phyloP scores from a whole-genome alignment of 345 rosid species.

The Brassica incana region DNA sequence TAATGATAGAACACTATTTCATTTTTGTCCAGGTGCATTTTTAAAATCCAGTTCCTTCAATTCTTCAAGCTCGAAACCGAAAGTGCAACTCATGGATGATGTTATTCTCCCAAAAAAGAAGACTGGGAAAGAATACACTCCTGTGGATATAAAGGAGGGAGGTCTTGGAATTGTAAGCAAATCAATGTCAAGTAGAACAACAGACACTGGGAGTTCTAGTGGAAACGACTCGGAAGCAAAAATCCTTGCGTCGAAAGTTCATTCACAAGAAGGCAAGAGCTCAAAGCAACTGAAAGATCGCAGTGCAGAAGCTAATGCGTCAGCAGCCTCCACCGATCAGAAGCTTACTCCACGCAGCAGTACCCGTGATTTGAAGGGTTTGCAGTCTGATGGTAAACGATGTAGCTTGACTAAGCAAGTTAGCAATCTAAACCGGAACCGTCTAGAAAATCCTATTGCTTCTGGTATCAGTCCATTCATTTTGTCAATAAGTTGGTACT shows the following conservation, averaged over 20 bases:
- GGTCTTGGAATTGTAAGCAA: slow-evolving; percentile 56
- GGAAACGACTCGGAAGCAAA: slow-evolving; percentile 60
- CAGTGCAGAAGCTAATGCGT: slow-evolving; percentile 44
- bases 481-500: slow-evolving; percentile 10
- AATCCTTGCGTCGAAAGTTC: slow-evolving; percentile 51
- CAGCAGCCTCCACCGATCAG: slow-evolving; percentile 54
- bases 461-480: slow-evolving; percentile 56
- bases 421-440: slow-evolving; percentile 51
- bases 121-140: slow-evolving; percentile 45
- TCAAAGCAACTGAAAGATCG: slow-evolving; percentile 60
- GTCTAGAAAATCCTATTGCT: slow-evolving; percentile 44
- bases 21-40: slow-evolving; percentile 55
- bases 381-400: slow-evolving; percentile 60
- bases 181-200: slow-evolving; percentile 68
- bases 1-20: slow-evolving; percentile 13
- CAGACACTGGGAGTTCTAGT: slow-evolving; percentile 49
- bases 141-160: slow-evolving; percentile 58
- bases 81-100: slow-evolving; percentile 69
- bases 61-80: slow-evolving; percentile 54
- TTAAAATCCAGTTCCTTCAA: slow-evolving; percentile 79
- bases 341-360: slow-evolving; percentile 55
- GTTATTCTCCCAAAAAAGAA: slow-evolving; percentile 57
- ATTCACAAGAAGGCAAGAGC: slow-evolving; percentile 56
- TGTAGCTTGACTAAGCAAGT: slow-evolving; percentile 54
- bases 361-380: slow-evolving; percentile 54